phyloP scores from a whole-genome alignment of 371 early-diverging fungal species.

The Chytridiales sp. region DNA sequence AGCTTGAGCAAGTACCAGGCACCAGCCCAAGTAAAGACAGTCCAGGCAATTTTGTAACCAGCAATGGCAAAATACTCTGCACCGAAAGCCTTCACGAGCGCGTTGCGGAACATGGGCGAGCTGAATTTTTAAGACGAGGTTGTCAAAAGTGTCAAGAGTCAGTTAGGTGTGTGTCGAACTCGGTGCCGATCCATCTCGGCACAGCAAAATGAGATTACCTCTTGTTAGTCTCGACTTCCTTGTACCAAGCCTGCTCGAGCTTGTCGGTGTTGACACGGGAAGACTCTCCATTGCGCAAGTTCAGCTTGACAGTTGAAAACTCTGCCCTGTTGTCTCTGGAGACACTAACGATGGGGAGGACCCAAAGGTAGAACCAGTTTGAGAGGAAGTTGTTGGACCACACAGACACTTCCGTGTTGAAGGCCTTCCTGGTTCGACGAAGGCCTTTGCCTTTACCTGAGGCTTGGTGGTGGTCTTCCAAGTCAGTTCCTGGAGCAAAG shows the following conservation, averaged over 20 bases:
- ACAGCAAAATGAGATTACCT: too few relatives aligned
- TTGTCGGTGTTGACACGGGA: constrained; percentile 47
- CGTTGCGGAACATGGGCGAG: too few relatives aligned
- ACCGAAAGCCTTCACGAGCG: constrained; percentile 10
- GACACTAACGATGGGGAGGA: constrained; percentile 44
- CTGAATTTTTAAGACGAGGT: too few relatives aligned
- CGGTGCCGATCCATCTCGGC: too few relatives aligned
- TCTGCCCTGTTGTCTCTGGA: constrained; percentile 14
- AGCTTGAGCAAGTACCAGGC: constrained; percentile 32
- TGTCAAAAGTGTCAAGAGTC: constrained; percentile 24
- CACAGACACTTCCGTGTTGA: constrained; percentile 15
- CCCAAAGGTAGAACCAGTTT: constrained; percentile 57
- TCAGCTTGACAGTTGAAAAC: constrained; percentile 10
- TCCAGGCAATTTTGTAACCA: constrained; percentile 62
- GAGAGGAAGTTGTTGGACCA: constrained; percentile 46
- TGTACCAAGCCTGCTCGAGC: constrained; percentile 47
- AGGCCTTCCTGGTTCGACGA: not conserved
- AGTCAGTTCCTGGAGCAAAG: too few relatives aligned
- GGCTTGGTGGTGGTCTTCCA: not conserved
- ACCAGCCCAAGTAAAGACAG: constrained; percentile 54
- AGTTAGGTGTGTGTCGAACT: too few relatives aligned
- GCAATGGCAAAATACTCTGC: constrained; percentile 50
- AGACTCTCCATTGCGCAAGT: constrained; percentile 28
- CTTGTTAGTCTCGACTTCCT: constrained; percentile 40
- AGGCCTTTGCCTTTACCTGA: too few relatives aligned